phyloP scores from a whole-genome alignment of 805 yeast species.

The Cyberlindnera maritima region DNA sequence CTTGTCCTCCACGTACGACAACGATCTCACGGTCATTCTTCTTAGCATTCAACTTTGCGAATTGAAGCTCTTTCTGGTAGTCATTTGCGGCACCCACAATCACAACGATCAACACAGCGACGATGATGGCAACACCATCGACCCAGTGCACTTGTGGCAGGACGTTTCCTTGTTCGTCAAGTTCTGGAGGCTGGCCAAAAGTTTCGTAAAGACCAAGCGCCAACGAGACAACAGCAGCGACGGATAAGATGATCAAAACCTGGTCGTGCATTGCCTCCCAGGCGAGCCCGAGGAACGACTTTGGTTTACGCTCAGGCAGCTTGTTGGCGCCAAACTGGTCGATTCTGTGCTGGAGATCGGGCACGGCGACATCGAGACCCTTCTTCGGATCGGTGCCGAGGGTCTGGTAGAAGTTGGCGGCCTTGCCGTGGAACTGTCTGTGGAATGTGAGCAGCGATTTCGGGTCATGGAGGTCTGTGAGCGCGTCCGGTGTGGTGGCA shows the following conservation, averaged over 20 bases:
- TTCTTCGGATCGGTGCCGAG: conserved; percentile 36
- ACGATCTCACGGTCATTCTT: conserved; percentile 80
- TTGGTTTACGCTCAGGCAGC: conserved; percentile 70
- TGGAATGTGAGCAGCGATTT: conserved; percentile 43
- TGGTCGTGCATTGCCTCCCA: conserved; percentile 88
- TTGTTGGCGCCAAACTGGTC: conserved; percentile 64
- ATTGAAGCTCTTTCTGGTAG: conserved; percentile 93
- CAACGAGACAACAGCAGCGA: conserved; percentile 87
- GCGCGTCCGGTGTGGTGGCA: conserved; percentile 29
- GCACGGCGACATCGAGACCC: conserved; percentile 41
- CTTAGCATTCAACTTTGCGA: conserved; percentile 80
- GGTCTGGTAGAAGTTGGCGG: conserved; percentile 25
- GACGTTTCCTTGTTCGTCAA: conserved; percentile 73
- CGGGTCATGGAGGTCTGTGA: conserved; percentile 58
- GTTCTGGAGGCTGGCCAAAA: conserved; percentile 75
- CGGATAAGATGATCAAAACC: conserved; percentile 75
- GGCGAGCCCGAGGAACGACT: conserved; percentile 64
- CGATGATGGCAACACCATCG: conserved; percentile 96
- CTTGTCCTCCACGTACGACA: conserved; percentile 71
- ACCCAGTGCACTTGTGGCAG: conserved; percentile 95
- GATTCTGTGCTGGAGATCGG: conserved; percentile 36
- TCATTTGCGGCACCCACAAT: conserved; percentile 94
- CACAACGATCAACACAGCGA: conserved; percentile 88
- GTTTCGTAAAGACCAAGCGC: conserved; percentile 92
- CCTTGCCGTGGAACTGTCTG: conserved; percentile 14